Conservation (phyloP, 495 filamentous ascomycete species). For the Arthonia radiata region DNA sequence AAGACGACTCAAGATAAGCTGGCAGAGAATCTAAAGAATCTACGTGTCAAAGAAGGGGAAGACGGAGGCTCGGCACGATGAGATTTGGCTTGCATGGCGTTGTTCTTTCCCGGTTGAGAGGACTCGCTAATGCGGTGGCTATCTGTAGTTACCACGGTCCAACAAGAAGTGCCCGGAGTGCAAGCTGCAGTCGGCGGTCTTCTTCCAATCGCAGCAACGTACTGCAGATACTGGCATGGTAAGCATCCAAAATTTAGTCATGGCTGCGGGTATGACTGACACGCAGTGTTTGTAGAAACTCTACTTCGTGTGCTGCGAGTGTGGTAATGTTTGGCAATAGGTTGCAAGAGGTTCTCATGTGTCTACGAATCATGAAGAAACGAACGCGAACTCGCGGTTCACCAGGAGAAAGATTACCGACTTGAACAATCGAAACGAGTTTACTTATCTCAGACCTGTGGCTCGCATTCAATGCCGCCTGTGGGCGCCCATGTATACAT, state of each 20-base stretch:
- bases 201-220: constrained; percentile 95
- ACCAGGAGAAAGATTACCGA: too few species aligned
- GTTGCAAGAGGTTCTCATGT: background rate
- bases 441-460: too few species aligned
- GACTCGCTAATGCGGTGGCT: constrained; percentile 7
- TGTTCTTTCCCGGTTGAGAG: constrained; percentile 6
- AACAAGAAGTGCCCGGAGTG: constrained; percentile 65
- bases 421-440: too few species aligned
- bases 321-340: constrained; percentile 57
- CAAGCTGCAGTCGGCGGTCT: constrained; percentile 67
- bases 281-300: constrained; percentile 43
- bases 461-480: too few species aligned
- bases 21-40: too few species aligned
- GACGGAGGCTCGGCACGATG: constrained; percentile 1
- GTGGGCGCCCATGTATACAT: too few species aligned
- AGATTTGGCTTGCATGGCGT: constrained; percentile 2
- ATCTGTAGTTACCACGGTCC: constrained; percentile 56
- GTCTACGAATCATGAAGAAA: background rate
- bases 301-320: constrained; percentile 87
- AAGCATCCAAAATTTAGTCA: too few species aligned
- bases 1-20: too few species aligned
- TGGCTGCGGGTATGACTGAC: constrained; percentile 4
- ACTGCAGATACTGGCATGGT: constrained; percentile 97
- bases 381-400: too few species aligned
- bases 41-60: too few species aligned